Percentiles rank a stretch among this genome's conserved stretches.
Evolutionary conservation across 257 asterid species (phyloP).

Genomic region (Osmanthus fragrans): DNA sequence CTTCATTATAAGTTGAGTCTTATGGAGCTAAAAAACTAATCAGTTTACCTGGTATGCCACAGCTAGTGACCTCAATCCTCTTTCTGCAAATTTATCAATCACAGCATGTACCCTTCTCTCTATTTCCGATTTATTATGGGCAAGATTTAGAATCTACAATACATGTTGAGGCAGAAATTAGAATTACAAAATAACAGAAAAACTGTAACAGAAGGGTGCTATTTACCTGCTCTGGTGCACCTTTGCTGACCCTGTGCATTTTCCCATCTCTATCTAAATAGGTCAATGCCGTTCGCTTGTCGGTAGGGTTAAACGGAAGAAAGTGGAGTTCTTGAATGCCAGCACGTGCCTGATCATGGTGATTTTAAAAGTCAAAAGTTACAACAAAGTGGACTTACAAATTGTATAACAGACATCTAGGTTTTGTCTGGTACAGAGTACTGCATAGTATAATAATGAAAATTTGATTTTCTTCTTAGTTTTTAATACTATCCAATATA

Average conservation of each 20-base stretch:
- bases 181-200: slow-evolving; percentile 8
- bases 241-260: slow-evolving; percentile 99
- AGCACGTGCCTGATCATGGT: slow-evolving; percentile 78
- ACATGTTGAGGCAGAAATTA: slow-evolving; percentile 16
- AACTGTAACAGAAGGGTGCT: neutral
- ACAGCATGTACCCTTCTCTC: slow-evolving; percentile 66
- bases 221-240: slow-evolving; percentile 96
- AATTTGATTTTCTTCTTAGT: neutral
- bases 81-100: slow-evolving; percentile 61
- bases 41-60: slow-evolving; percentile 51
- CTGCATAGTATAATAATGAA: too few relatives aligned
- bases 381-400: neutral
- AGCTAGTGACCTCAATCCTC: slow-evolving; percentile 56
- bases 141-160: slow-evolving; percentile 73
- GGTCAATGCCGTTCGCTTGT: slow-evolving; percentile 91
- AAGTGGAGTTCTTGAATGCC: slow-evolving; percentile 91
- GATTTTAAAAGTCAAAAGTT: slow-evolving; percentile 18
- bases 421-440: neutral
- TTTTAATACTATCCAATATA: neutral
- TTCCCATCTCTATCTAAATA: slow-evolving; percentile 80
- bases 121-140: slow-evolving; percentile 77
- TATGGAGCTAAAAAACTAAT: neutral
- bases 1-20: neutral
- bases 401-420: neutral
- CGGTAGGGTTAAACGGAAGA: slow-evolving; percentile 97